These are phyloP conservation scores for Penicillium vulpinum DNA, from an alignment of 2,329 filamentous ascomycete genomes.

Conservation along the genomic window DNA sequence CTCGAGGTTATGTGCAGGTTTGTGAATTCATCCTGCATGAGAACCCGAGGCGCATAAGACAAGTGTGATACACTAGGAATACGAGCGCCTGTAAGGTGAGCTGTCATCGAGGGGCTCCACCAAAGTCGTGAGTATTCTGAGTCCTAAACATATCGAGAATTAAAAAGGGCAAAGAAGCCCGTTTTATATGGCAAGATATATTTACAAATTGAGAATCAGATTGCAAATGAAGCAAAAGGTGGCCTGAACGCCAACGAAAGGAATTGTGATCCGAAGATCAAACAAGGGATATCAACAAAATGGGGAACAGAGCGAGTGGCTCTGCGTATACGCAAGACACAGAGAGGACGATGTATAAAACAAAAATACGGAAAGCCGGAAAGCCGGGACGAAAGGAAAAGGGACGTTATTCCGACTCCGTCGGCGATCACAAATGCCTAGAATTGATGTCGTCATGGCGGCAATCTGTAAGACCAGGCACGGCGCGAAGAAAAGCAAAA, in stretches of 20 bases:
- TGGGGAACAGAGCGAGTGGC: neutral
- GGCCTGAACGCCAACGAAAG: conserved; percentile 4
- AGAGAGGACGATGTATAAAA: neutral
- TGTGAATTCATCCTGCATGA: neutral
- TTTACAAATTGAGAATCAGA: conserved; percentile 1
- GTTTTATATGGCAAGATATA: conserved; percentile 3
- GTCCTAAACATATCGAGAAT: too few species aligned
- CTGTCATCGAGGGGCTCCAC: neutral
- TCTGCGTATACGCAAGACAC: neutral
- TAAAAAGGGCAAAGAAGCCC: neutral
- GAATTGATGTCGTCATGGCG: neutral
- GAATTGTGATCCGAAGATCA: neutral
- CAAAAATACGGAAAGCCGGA: neutral
- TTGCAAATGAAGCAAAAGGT: neutral
- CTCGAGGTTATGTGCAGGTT: neutral
- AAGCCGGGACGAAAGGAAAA: conserved; percentile 1
- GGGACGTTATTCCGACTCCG: conserved; percentile 7
- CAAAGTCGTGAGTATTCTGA: neutral
- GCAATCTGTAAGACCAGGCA: neutral
- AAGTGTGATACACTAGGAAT: neutral
- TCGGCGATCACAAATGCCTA: neutral
- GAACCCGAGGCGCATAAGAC: neutral
- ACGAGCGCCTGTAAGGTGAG: neutral
- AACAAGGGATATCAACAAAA: conserved; percentile 13
- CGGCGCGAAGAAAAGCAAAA: neutral